A percentile compares a stretch with the other conserved stretches of the same genome.
phyloP scores from a whole-genome alignment of 2,329 filamentous ascomycete species.

The Aureobasidium sp. region DNA sequence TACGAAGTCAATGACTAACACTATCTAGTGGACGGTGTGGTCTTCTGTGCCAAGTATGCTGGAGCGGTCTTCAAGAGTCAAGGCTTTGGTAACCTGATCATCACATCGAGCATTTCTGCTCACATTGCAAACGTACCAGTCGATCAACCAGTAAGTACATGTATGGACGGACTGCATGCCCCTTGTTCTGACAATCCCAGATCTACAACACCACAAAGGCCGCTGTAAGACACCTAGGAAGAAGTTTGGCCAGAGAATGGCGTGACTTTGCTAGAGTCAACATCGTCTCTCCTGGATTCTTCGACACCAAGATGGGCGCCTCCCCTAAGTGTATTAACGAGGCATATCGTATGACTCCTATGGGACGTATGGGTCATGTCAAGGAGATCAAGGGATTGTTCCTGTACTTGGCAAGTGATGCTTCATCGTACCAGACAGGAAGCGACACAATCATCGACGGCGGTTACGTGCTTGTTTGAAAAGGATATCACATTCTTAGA shows the following conservation, averaged over 20 bases:
- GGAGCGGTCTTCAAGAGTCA: constrained; percentile 47
- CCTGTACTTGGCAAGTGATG: constrained; percentile 38
- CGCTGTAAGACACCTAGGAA: constrained; percentile 62
- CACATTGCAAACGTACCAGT: constrained; percentile 42
- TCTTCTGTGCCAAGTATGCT: constrained; percentile 47
- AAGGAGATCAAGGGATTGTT: constrained; percentile 39
- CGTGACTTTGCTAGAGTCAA: constrained; percentile 64
- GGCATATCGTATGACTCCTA: constrained; percentile 54
- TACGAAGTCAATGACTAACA: background rate
- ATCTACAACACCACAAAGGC: constrained; percentile 65
- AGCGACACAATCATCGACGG: constrained; percentile 38
- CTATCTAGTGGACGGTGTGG: constrained; percentile 39
- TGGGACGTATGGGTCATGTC: constrained; percentile 44
- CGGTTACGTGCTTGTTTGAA: constrained; percentile 38
- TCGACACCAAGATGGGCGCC: constrained; percentile 64
- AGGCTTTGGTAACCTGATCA: constrained; percentile 56
- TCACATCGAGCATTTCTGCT: constrained; percentile 41
- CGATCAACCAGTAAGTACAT: constrained; percentile 57
- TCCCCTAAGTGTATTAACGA: constrained; percentile 51
- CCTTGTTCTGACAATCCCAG: constrained; percentile 20
- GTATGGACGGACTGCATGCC: background rate
- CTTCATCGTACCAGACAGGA: constrained; percentile 35
- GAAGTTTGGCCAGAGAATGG: constrained; percentile 63
- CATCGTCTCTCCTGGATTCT: constrained; percentile 60
- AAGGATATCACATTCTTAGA: no score